Evolutionary conservation across 1,284 basidiomycete species (phyloP).

Genomic region (Sanghuangporus weigelae): DNA sequence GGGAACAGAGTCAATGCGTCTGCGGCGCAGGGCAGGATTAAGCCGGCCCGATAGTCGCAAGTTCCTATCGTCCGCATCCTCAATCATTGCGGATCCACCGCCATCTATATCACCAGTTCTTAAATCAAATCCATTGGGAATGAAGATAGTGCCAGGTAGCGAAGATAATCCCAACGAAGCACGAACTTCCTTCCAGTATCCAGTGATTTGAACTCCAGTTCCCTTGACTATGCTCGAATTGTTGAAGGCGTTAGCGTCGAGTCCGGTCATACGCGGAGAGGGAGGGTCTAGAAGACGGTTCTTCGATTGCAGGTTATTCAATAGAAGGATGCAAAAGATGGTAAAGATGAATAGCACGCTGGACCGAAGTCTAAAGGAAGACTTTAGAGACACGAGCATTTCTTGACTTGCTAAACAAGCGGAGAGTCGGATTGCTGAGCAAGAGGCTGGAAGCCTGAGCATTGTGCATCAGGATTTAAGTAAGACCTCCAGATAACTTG

Average conservation of each 20-base stretch:
- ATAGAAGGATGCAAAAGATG: background rate
- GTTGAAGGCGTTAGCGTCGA: background rate
- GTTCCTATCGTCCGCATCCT: background rate
- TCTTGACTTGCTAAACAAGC: background rate
- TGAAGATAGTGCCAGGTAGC: slow-evolving; percentile 17
- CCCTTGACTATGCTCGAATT: background rate
- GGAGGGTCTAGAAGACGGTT: background rate
- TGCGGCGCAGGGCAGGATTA: background rate
- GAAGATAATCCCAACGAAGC: slow-evolving; percentile 25
- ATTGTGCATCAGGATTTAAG: background rate
- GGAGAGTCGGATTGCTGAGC: background rate
- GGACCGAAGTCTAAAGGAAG: background rate
- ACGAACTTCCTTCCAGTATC: slow-evolving; percentile 29
- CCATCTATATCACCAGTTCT: background rate
- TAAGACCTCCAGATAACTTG: background rate
- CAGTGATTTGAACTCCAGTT: slow-evolving; percentile 19
- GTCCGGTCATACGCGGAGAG: background rate
- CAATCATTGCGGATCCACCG: background rate
- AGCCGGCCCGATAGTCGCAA: slow-evolving; percentile 1
- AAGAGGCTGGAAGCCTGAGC: background rate
- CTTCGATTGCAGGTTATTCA: background rate
- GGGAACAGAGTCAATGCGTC: background rate
- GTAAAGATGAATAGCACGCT: background rate
- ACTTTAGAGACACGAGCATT: background rate
- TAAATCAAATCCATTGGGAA: background rate